Evolutionary conservation across 441 rosid species (phyloP).

Genomic region (Cnidoscolus chayamansa): DNA sequence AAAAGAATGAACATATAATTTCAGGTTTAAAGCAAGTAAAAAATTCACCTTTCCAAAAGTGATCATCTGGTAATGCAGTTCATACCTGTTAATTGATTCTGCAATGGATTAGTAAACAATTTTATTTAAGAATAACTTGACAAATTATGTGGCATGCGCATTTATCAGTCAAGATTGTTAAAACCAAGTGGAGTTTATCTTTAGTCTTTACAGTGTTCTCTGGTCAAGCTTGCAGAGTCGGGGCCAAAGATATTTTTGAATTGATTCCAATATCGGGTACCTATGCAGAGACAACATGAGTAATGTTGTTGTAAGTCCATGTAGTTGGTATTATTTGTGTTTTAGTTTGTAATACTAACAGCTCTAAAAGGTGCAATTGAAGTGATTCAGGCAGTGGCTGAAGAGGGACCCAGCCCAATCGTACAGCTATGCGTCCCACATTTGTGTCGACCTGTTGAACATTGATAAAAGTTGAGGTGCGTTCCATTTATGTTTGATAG

Average conservation of each 20-base stretch:
- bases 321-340: background rate
- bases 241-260: conserved; percentile 94
- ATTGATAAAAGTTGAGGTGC: conserved; percentile 23
- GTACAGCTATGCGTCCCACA: conserved; percentile 92
- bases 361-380: conserved; percentile 86
- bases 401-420: conserved; percentile 98
- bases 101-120: conserved; percentile 26
- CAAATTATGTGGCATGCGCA: background rate
- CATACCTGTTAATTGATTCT: conserved; percentile 59
- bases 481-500: background rate
- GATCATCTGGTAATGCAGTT: conserved; percentile 92
- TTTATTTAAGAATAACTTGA: conserved; percentile 8
- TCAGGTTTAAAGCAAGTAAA: conserved; percentile 20
- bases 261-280: conserved; percentile 84
- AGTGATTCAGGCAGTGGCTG: conserved; percentile 93
- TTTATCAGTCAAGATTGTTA: conserved; percentile 12
- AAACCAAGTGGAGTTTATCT: conserved; percentile 21
- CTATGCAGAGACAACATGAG: conserved; percentile 38
- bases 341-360: conserved; percentile 48
- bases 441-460: conserved; percentile 83
- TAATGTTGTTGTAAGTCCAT: conserved; percentile 16
- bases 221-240: conserved; percentile 94
- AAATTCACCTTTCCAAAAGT: conserved; percentile 84
- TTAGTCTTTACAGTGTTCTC: conserved; percentile 72
- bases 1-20: conserved; percentile 1